Evolutionary conservation across 345 rosid species (phyloP), one percentile per base, ranked within the genome.

Genomic region (Hevea brasiliensis): DNA sequence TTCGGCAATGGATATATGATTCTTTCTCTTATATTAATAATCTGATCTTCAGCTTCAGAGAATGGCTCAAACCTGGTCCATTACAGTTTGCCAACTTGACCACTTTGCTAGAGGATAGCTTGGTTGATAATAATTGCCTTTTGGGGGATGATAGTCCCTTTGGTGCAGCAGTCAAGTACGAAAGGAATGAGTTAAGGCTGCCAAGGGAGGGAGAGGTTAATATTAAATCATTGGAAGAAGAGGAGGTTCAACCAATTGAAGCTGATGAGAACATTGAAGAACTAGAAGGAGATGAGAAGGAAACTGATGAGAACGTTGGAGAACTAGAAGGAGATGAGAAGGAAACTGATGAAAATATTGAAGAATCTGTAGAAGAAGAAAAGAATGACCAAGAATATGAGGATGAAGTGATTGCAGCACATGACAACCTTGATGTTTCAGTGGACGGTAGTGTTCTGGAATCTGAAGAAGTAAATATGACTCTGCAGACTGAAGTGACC

Each of bases 51-150:
- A 55, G 74, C 64, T 78, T 81, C 23, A 73, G 75, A 72, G 75
- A 73, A 24, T 57, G 59, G 78, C 81, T 44, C 24, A 70, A 68
- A 67, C 41, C 76, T 63, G 80, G 71, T 62, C 74, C 74, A 6
- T 47, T 88, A 45, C 79, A 79, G 71, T 93, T 81, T 68, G 77
- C 78, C 50, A 91, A 93, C 81, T 80, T 83, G 85, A 88, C 91
- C 23, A 61, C 50, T 71, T 67, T 72, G 80, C 61, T 85, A 0
- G 82, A 87, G 61, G 80, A 76, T 67, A 59, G 60, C 62, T 72
- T 72, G 61, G 32, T 51, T 37, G 84, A 77, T 54, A 79, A 70
- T 32, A 79, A 70, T 32, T 11, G 61, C 57, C 76, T 67, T 27
- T 17, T 20, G 66, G 77, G 66, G 76, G 82, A 63, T 18, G 74